These are phyloP conservation scores for Delonix regia DNA, from an alignment of 306 rosid species.

Conservation along the genomic window DNA sequence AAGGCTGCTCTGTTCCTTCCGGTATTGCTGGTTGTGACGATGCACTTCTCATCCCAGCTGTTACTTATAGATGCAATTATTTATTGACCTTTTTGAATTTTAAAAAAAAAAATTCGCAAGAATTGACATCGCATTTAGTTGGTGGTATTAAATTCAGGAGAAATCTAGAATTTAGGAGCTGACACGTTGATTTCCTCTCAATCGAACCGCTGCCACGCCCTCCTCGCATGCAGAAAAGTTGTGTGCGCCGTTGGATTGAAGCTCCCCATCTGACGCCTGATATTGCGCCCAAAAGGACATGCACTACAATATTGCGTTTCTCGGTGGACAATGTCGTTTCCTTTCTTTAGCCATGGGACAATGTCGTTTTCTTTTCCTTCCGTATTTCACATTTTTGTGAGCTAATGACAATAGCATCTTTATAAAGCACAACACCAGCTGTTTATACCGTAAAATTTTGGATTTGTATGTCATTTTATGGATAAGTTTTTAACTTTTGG, in stretches of 20 bases:
- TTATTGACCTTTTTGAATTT: background rate
- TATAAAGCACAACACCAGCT: too few species aligned
- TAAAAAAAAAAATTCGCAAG: background rate
- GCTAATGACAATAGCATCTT: too few species aligned
- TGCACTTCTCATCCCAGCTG: background rate
- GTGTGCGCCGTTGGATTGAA: background rate
- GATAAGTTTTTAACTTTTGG: too few species aligned
- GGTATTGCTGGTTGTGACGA: constrained; percentile 30
- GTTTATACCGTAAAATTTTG: background rate
- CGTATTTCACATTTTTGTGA: background rate
- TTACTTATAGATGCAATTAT: background rate
- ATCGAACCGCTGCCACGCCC: constrained; percentile 35
- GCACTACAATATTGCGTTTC: background rate
- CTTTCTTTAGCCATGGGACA: background rate
- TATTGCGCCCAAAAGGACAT: background rate
- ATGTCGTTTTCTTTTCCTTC: background rate
- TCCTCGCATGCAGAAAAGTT: constrained; percentile 21
- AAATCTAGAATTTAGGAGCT: constrained; percentile 27
- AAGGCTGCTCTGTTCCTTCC: constrained; percentile 8
- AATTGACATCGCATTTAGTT: background rate
- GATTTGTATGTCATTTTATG: background rate
- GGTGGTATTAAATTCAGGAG: background rate
- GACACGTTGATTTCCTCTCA: constrained; percentile 29
- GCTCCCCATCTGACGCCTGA: background rate
- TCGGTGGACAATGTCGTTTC: background rate